These are phyloP conservation scores for Rhypophila decipiens DNA, from an alignment of 495 filamentous ascomycete genomes.

Conservation along the genomic window DNA sequence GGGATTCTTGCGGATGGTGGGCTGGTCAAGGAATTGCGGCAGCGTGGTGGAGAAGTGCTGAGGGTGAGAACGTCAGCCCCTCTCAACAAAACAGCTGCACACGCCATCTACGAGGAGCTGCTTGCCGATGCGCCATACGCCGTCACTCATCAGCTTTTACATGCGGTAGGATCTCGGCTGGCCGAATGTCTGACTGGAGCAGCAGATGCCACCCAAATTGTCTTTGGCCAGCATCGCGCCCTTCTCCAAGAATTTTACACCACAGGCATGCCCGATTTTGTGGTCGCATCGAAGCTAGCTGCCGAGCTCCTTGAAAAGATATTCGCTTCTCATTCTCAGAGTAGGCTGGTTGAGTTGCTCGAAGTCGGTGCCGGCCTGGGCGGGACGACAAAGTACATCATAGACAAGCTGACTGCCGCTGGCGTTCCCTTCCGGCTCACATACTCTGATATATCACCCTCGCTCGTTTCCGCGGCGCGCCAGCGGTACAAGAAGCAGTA, in stretches of 20 bases:
- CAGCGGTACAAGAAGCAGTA: slow-evolving; percentile 34
- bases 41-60: not conserved
- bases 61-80: not conserved
- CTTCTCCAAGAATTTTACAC: slow-evolving; percentile 7
- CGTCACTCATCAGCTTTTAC: not conserved
- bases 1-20: slow-evolving; percentile 16
- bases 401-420: slow-evolving; percentile 10
- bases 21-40: slow-evolving; percentile 22
- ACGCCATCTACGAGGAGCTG: not conserved
- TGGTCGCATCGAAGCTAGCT: no score
- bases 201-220: slow-evolving; percentile 3
- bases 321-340: not conserved
- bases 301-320: not conserved
- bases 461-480: slow-evolving; percentile 44
- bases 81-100: not conserved
- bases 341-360: slow-evolving; percentile 16
- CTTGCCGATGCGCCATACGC: slow-evolving; percentile 2
- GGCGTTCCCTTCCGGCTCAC: slow-evolving; percentile 41
- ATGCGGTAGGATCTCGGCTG: slow-evolving; percentile 5
- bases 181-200: slow-evolving; percentile 10
- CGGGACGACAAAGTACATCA: slow-evolving; percentile 31
- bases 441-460: slow-evolving; percentile 46
- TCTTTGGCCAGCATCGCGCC: slow-evolving; percentile 3
- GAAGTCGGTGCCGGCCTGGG: slow-evolving; percentile 53
- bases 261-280: slow-evolving; percentile 9